A percentile compares a stretch with the other conserved stretches of the same genome.
phyloP scores from a whole-genome alignment of 202 grass and related monocot genomes.

The Hordeum pubiflorum region DNA sequence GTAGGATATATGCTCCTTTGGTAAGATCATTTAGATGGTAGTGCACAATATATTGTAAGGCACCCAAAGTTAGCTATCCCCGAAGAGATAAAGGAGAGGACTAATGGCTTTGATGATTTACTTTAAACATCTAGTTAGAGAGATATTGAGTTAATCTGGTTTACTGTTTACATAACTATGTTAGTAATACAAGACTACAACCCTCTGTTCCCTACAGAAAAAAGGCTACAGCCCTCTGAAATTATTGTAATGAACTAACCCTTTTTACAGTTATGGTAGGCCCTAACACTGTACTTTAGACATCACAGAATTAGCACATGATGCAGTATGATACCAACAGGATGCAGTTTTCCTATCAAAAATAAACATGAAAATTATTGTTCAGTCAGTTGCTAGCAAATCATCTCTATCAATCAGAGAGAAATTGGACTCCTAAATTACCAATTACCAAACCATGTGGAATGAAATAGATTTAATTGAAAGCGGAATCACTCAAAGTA shows the following conservation, averaged over 20 bases:
- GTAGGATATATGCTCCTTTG: background rate
- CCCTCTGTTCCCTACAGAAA: too few species aligned
- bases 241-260: background rate
- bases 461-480: background rate
- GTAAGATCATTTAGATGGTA: background rate
- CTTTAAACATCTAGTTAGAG: too few species aligned
- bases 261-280: background rate
- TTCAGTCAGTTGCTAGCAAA: background rate
- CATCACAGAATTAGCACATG: background rate
- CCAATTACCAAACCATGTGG: background rate
- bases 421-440: background rate
- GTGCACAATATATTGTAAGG: background rate
- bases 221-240: background rate
- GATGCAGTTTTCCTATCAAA: background rate
- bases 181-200: background rate
- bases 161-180: background rate
- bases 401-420: background rate
- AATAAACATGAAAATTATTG: background rate
- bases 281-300: background rate
- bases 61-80: background rate
- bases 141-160: too few species aligned
- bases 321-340: background rate
- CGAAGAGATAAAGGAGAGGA: background rate
- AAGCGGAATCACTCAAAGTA: background rate
- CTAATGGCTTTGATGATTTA: too few species aligned